Evolutionary conservation across 1,284 basidiomycete species (phyloP), one percentile per base, ranked within the genome.

Genomic region (Ustilago crameri): DNA sequence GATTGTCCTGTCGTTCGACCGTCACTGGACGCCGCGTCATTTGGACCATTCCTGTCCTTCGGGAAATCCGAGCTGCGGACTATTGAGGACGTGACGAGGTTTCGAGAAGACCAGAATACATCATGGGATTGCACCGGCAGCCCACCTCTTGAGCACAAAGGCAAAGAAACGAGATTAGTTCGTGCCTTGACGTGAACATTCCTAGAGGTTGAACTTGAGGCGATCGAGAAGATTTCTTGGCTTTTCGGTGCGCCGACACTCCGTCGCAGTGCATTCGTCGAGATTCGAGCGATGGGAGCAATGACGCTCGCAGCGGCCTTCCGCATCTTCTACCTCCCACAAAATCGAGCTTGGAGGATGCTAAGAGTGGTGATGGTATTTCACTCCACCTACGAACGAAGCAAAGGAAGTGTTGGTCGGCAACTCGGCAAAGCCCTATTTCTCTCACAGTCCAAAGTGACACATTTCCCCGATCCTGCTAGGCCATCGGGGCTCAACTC

Each of bases 381-480:
- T 12, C 18, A 23, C 32, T 20, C 32, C 23, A 20, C 17, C 14
- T 5, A 9, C 9, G n/a, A 23, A 9, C 12, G 34, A 20, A 20
- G 20, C 23, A 18, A 23, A 26, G 20, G 22, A 9, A 37, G 37
- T 50, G 20, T 17, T 23, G n/a, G 17, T 1, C 20, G 22, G 35
- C 23, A 15, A n/a, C 24, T 50, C 48, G 48, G 48, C 48, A 50
- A 50, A 41, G 24, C 4, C 24, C 7, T 9, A 5, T 22, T 20
- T 22, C n/a, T n/a, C n/a, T n/a, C n/a, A 24, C 27, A 50, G 37
- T 30, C 22, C 22, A 50, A 41, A 41, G 55, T 58, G 55, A 45
- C 49, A 58, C 55, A 51, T 58, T 51, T 38, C 7, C 47, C 47
- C 34, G 34, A 37, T 45, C 18, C 18, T 9, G 24, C 22, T 43